Evolutionary conservation across 2,329 filamentous ascomycete species (phyloP).

Genomic region (Cytospora chrysosperma): DNA sequence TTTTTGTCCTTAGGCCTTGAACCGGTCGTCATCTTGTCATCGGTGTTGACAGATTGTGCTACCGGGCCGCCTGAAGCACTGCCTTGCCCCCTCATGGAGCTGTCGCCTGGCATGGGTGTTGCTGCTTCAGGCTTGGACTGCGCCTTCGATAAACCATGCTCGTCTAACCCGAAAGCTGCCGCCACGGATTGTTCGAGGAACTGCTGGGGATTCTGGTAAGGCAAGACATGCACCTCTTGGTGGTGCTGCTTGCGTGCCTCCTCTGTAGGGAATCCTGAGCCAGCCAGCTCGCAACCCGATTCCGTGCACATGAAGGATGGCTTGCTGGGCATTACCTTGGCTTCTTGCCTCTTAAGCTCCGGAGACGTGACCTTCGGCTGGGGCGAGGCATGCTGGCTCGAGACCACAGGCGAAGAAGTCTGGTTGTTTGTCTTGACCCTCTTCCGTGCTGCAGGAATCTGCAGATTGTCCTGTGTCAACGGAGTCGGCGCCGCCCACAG

Average conservation of each 20-base stretch:
- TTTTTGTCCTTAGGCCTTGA: slow-evolving; percentile 30
- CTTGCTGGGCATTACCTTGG: slow-evolving; percentile 38
- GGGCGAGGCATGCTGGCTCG: slow-evolving; percentile 31
- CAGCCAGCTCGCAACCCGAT: slow-evolving; percentile 51
- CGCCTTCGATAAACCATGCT: slow-evolving; percentile 45
- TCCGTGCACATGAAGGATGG: slow-evolving; percentile 53
- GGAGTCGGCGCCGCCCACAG: slow-evolving; percentile 52
- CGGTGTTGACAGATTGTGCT: slow-evolving; percentile 30
- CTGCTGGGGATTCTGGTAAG: slow-evolving; percentile 53
- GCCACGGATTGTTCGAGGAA: slow-evolving; percentile 53
- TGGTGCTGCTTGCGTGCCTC: slow-evolving; percentile 53
- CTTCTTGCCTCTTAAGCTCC: slow-evolving; percentile 38
- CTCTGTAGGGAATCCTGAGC: slow-evolving; percentile 51
- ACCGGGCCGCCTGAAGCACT: slow-evolving; percentile 45
- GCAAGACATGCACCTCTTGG: slow-evolving; percentile 59
- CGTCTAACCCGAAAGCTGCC: slow-evolving; percentile 49
- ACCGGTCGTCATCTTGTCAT: slow-evolving; percentile 25
- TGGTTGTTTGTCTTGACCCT: slow-evolving; percentile 50
- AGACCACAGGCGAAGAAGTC: slow-evolving; percentile 34
- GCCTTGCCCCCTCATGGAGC: slow-evolving; percentile 50
- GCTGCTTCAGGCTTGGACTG: slow-evolving; percentile 36
- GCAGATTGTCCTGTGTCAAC: slow-evolving; percentile 53
- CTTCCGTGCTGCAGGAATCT: slow-evolving; percentile 54
- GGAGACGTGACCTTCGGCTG: slow-evolving; percentile 46
- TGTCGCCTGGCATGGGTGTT: slow-evolving; percentile 52